A percentile compares a stretch with the other conserved stretches of the same genome.
Conservation (phyloP, 2,329 filamentous ascomycete species). For the Neonectria hederae region DNA sequence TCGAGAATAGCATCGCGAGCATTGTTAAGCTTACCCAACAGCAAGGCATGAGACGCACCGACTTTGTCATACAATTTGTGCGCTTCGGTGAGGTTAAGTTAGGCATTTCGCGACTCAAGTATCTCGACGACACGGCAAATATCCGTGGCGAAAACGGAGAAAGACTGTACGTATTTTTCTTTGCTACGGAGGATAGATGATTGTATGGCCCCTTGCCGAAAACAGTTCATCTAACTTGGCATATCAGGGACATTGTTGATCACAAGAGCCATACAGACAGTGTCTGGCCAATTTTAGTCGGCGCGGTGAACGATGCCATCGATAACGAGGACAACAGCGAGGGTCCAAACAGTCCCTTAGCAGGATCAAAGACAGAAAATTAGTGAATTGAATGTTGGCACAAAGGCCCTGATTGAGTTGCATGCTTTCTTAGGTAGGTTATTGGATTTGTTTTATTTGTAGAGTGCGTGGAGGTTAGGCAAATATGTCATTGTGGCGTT, state of each 20-base stretch:
- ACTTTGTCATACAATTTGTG: conserved; percentile 26
- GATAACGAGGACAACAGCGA: neutral
- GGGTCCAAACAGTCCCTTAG: too few relatives aligned
- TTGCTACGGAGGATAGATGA: too few relatives aligned
- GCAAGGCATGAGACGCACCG: neutral
- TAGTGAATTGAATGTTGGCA: neutral
- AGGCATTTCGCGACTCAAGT: conserved; percentile 10
- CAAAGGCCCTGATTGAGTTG: too few relatives aligned
- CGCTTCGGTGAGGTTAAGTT: conserved; percentile 23
- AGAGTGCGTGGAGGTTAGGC: too few relatives aligned
- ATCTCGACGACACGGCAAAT: conserved; percentile 21
- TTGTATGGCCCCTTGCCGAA: too few relatives aligned
- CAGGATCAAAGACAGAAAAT: neutral
- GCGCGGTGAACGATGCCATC: conserved; percentile 8
- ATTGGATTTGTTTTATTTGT: too few relatives aligned
- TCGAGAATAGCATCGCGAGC: conserved; percentile 5
- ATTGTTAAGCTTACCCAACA: conserved; percentile 4
- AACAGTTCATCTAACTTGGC: too few relatives aligned
- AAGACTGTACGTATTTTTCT: neutral
- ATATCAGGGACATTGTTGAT: conserved; percentile 24
- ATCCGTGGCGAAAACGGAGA: neutral
- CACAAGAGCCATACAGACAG: conserved; percentile 9
- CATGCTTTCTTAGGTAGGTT: too few relatives aligned
- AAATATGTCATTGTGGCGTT: too few relatives aligned
- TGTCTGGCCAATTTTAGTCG: conserved; percentile 22